phyloP scores from a whole-genome alignment of 2,329 filamentous ascomycete genomes.

The Ilyonectria destructans region DNA sequence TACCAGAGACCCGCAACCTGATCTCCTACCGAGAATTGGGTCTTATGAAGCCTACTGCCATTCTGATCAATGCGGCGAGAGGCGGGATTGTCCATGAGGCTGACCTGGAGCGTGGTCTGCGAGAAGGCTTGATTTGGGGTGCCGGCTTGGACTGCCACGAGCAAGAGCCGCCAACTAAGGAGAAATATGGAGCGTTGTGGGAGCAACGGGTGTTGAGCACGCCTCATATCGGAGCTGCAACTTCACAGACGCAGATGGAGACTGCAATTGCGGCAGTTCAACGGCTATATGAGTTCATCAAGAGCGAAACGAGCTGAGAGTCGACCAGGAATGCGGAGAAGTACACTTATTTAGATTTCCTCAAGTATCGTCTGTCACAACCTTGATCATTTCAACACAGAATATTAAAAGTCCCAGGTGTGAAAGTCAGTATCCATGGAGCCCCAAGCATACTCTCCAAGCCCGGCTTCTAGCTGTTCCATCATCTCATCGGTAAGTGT shows the following conservation, averaged over 20 bases:
- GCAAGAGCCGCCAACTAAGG: slow-evolving; percentile 56
- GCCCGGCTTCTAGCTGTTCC: too few species aligned
- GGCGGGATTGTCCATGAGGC: slow-evolving; percentile 59
- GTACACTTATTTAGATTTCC: too few species aligned
- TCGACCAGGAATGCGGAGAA: background rate
- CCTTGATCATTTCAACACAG: too few species aligned
- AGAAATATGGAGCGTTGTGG: slow-evolving; percentile 55
- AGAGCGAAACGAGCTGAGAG: background rate
- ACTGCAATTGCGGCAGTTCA: slow-evolving; percentile 49
- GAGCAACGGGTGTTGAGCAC: slow-evolving; percentile 58
- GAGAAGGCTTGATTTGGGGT: slow-evolving; percentile 56
- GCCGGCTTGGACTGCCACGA: slow-evolving; percentile 60
- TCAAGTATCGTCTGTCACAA: too few species aligned
- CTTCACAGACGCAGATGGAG: slow-evolving; percentile 52
- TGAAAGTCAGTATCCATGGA: too few species aligned
- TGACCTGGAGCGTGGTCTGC: slow-evolving; percentile 52
- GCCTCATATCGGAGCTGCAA: slow-evolving; percentile 64
- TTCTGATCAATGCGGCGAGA: slow-evolving; percentile 59
- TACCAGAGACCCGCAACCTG: slow-evolving; percentile 51
- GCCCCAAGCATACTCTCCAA: too few species aligned
- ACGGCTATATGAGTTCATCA: slow-evolving; percentile 41
- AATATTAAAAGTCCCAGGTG: too few species aligned
- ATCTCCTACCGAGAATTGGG: slow-evolving; percentile 52
- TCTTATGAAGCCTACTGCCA: slow-evolving; percentile 57
- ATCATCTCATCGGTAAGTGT: too few species aligned